These are phyloP conservation scores for Brassica nigra DNA, from an alignment of 345 rosid genomes.

Conservation along the genomic window DNA sequence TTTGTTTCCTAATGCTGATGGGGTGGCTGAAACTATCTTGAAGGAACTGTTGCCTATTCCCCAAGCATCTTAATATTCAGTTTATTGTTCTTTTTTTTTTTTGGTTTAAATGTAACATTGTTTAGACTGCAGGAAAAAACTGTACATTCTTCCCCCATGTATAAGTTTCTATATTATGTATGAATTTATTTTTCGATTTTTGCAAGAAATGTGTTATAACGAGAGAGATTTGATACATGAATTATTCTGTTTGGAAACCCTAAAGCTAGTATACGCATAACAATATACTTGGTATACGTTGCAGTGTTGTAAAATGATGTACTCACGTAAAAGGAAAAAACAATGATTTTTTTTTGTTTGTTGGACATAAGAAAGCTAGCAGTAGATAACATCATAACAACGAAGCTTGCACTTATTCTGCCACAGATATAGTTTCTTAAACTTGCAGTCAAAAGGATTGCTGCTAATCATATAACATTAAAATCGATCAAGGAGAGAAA, in stretches of 20 bases:
- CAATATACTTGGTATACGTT: background rate
- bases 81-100: background rate
- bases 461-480: slow-evolving; percentile 5
- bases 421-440: slow-evolving; percentile 19
- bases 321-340: slow-evolving; percentile 22
- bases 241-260: background rate
- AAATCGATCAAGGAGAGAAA: background rate
- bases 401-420: slow-evolving; percentile 14
- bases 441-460: slow-evolving; percentile 25
- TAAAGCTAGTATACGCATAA: background rate
- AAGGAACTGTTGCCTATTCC: slow-evolving; percentile 53
- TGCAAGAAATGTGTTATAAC: background rate
- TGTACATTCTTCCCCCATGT: background rate
- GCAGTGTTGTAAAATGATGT: background rate
- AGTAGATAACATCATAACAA: slow-evolving; percentile 34
- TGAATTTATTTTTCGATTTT: background rate
- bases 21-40: slow-evolving; percentile 43
- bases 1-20: slow-evolving; percentile 51
- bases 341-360: background rate
- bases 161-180: background rate
- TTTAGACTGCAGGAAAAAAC: background rate
- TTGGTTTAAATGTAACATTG: background rate
- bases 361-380: slow-evolving; percentile 22
- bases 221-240: background rate
- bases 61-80: slow-evolving; percentile 24